Percentiles rank a stretch among this genome's conserved stretches.
These are phyloP conservation scores for Przewalskia tangutica DNA, from an alignment of 257 asterid species.

Conservation along the genomic window DNA sequence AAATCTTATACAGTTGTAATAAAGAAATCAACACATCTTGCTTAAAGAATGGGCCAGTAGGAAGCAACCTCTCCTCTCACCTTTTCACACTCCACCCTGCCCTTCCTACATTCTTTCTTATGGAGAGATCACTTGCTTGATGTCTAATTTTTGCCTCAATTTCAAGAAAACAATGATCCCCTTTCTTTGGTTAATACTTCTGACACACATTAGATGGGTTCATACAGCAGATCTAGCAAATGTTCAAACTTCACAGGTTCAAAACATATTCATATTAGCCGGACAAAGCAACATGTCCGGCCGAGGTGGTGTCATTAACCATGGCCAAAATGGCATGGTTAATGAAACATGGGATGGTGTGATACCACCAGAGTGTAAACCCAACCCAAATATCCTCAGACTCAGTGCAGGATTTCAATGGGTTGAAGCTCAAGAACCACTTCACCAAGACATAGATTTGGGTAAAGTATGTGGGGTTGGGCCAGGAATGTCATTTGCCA, in stretches of 20 bases:
- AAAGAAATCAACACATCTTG: slow-evolving; percentile 1
- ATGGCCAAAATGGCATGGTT: not conserved
- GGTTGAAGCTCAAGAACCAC: slow-evolving; percentile 71
- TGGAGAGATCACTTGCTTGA: not conserved
- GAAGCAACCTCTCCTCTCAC: not conserved
- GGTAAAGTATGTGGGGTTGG: slow-evolving; percentile 60
- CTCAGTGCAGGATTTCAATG: slow-evolving; percentile 29
- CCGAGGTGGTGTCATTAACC: slow-evolving; percentile 55
- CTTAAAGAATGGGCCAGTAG: not conserved
- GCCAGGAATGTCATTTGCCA: slow-evolving; percentile 74
- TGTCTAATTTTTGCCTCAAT: not conserved
- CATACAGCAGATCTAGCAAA: not conserved
- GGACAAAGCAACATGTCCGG: slow-evolving; percentile 96
- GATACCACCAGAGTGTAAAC: slow-evolving; percentile 35
- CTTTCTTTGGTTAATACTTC: slow-evolving; percentile 31
- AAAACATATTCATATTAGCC: slow-evolving; percentile 59
- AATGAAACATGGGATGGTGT: slow-evolving; percentile 51
- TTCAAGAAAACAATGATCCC: slow-evolving; percentile 23
- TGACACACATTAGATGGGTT: slow-evolving; percentile 21
- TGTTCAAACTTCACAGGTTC: not conserved
- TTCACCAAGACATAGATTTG: slow-evolving; percentile 61
- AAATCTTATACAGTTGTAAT: not conserved
- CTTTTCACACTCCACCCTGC: not conserved
- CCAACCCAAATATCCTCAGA: slow-evolving; percentile 34
- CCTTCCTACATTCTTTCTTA: not conserved